phyloP scores from a whole-genome alignment of 2,329 filamentous ascomycete genomes.

The Aspergillus brunneoviolaceus region DNA sequence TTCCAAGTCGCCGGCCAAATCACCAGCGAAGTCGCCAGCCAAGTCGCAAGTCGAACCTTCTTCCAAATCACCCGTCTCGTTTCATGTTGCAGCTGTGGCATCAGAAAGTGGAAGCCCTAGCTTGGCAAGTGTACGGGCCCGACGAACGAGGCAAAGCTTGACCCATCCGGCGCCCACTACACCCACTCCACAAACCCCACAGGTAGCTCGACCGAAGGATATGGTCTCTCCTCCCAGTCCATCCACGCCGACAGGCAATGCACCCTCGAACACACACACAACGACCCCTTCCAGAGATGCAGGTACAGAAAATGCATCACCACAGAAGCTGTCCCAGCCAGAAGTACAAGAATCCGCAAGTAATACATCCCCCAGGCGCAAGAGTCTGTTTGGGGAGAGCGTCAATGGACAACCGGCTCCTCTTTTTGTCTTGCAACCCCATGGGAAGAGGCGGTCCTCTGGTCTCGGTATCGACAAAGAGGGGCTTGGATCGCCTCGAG shows the following conservation, averaged over 20 bases:
- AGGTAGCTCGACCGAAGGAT: constrained; percentile 43
- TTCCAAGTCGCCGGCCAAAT: constrained; percentile 29
- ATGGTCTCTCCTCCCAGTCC: constrained; percentile 41
- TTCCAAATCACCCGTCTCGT: constrained; percentile 25
- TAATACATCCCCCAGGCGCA: constrained; percentile 35
- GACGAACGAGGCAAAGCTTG: constrained; percentile 49
- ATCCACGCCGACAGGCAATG: constrained; percentile 46
- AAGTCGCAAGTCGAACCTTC: constrained; percentile 18
- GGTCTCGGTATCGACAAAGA: constrained; percentile 68
- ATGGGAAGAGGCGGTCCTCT: constrained; percentile 57
- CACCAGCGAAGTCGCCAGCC: constrained; percentile 7
- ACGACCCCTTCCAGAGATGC: constrained; percentile 52
- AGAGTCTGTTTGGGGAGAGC: constrained; percentile 56
- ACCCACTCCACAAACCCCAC: constrained; percentile 39
- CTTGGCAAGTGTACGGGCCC: constrained; percentile 52
- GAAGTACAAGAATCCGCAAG: constrained; percentile 41
- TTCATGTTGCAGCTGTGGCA: constrained; percentile 42
- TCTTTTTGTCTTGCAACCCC: constrained; percentile 63
- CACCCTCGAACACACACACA: constrained; percentile 51
- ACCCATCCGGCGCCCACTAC: constrained; percentile 45
- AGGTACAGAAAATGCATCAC: constrained; percentile 49
- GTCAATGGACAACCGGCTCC: constrained; percentile 61
- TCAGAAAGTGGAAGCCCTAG: constrained; percentile 57
- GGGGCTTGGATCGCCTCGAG: constrained; percentile 72
- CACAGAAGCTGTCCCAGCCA: constrained; percentile 48